phyloP scores from a whole-genome alignment of 2,329 filamentous ascomycete species.

The Alternaria solani region DNA sequence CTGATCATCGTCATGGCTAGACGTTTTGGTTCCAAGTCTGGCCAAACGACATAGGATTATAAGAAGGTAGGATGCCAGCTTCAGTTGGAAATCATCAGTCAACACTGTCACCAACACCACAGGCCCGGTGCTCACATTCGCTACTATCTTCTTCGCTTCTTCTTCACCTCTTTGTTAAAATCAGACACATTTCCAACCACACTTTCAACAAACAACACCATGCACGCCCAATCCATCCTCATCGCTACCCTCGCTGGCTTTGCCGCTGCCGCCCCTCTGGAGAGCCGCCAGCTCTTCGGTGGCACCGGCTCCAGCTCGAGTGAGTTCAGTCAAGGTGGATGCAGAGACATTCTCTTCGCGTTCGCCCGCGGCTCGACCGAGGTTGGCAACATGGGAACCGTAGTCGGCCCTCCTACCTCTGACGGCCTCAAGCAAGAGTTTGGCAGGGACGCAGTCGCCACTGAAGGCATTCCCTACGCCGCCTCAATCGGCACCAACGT shows the following conservation, averaged over 20 bases:
- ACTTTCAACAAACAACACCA: constrained; percentile 17
- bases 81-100: constrained; percentile 6
- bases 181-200: background rate
- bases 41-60: background rate
- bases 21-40: background rate
- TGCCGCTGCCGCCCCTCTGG: constrained; percentile 31
- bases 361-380: constrained; percentile 61
- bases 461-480: constrained; percentile 46
- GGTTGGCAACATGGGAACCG: constrained; percentile 56
- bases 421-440: constrained; percentile 41
- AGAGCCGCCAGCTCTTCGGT: constrained; percentile 31
- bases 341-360: constrained; percentile 56
- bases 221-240: constrained; percentile 39
- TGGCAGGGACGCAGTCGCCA: constrained; percentile 38
- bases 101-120: constrained; percentile 1
- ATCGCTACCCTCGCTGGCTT: constrained; percentile 31
- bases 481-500: constrained; percentile 38
- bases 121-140: constrained; percentile 6
- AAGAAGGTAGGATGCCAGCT: constrained; percentile 10
- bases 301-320: constrained; percentile 41
- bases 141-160: constrained; percentile 6
- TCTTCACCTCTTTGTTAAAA: background rate
- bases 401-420: constrained; percentile 44
- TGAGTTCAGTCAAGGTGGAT: constrained; percentile 52
- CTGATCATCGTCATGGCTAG: constrained; percentile 3